phyloP scores from a whole-genome alignment of 345 rosid genomes.

The Microthlaspi erraticum region DNA sequence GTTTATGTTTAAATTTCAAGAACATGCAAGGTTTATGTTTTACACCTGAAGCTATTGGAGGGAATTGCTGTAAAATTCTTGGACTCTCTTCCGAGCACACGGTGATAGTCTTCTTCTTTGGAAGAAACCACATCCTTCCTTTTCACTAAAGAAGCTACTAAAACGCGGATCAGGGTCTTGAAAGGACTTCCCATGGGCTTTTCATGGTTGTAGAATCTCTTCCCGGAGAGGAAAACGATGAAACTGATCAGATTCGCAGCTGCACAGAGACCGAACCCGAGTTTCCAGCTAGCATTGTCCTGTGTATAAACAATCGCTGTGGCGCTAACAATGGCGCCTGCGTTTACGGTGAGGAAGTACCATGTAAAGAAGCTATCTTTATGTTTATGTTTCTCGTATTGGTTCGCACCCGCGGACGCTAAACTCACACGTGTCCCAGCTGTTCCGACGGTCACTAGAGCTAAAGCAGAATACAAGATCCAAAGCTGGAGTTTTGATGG shows the following conservation, averaged over 20 bases:
- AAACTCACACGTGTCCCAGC: slow-evolving; percentile 50
- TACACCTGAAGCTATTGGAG: slow-evolving; percentile 49
- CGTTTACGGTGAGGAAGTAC: slow-evolving; percentile 49
- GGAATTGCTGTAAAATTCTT: slow-evolving; percentile 25
- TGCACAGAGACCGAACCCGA: slow-evolving; percentile 55
- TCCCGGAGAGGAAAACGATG: slow-evolving; percentile 48
- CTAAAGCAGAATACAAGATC: slow-evolving; percentile 51
- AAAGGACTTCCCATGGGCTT: slow-evolving; percentile 60
- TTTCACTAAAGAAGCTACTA: slow-evolving; percentile 50
- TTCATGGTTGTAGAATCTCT: slow-evolving; percentile 42
- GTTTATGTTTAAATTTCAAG: too few species aligned
- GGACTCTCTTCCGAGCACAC: not conserved
- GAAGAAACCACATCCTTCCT: slow-evolving; percentile 44
- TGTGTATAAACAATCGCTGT: slow-evolving; percentile 51
- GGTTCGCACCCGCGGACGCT: slow-evolving; percentile 57
- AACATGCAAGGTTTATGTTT: not conserved
- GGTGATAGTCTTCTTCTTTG: slow-evolving; percentile 47
- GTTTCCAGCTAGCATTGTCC: slow-evolving; percentile 56
- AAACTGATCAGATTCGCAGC: slow-evolving; percentile 46
- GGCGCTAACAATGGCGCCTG: slow-evolving; percentile 19
- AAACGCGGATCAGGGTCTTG: slow-evolving; percentile 49
- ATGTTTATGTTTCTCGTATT: slow-evolving; percentile 46
- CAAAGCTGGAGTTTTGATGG: slow-evolving; percentile 48
- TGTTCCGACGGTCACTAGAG: slow-evolving; percentile 41
- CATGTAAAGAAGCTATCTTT: slow-evolving; percentile 58